Evolutionary conservation across 192 early-diverging fungal genomes (phyloP), one percentile per base, ranked within the genome.

Genomic region (Umbelopsis sp.): DNA sequence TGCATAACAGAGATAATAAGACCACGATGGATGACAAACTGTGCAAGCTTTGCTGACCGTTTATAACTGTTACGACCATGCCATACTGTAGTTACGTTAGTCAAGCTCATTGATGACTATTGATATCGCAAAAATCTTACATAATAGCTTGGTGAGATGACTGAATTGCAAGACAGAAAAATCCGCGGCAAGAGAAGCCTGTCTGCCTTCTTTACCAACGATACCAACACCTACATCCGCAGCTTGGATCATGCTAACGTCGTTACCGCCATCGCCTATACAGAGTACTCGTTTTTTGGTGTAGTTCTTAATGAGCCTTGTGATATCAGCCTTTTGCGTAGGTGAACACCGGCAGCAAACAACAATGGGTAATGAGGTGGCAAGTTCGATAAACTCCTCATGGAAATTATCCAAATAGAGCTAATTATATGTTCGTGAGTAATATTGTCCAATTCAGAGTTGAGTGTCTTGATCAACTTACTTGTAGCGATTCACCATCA

Each of bases 1-100:
- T 98, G 97, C 89, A 98, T 98, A 20, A 98, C 90, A 1, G 97
- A 96, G 65, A 98, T 98, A 64, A 98, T 98, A 66, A 98, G 77
- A 37, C 97, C 97, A 67, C 97, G 91, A 79, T 98, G 97, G 64
- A 98, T 96, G 10, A 98, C 93, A 84, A 98, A 98, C 77, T 98
- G 97, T 10, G 91, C 90, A 49, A 98, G 82, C 78, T 96, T 96
- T 21, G 95, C 92, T 4, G 97, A 96, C 20, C 94, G 89, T 70
- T 96, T 91, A 81, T 95, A 98, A 71, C 91, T 93, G 80, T 98
- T 96, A 61, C 96, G 87, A 22, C 96, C 96, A 71, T 98, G 96
- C 96, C 95, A 96, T 49, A 98, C 78, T 85, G 68, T 33, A 65
- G 15, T 30, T 8, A 13, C 16, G 33, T 27, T 61, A 61, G 41